Base-by-base conservation (phyloP, 129 eudicot genomes). In the Lonicera japonica region DNA sequence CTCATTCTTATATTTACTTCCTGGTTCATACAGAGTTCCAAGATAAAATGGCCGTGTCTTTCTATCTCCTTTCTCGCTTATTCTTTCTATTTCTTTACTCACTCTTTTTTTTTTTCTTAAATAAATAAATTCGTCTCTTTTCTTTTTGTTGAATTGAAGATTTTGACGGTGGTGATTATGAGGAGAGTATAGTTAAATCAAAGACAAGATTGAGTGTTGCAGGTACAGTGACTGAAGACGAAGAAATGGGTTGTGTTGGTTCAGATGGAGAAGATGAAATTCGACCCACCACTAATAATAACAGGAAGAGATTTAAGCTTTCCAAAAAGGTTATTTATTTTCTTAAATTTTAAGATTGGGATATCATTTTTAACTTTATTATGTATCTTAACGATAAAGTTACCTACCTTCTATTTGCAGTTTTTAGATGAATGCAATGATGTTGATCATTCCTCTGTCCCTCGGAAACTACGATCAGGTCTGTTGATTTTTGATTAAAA, bases 401-500 rank as follows among this genome's bases (percentile, higher is more conserved):
- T n/a, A 29, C 36, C 6, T 2, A 1, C 36, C 6, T 1, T 29
- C 36, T 29, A 29, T 29, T 72, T 76, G 72, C 80, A 87, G 91
- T 69, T 80, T 66, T 61, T 68, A 45, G 58, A 71, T 65, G 80
- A 61, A 9, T 54, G 64, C 54, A 63, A 59, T 73, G 63, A 58
- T 21, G 85, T 74, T 63, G 55, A 74, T 64, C 78, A 65, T 63
- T 72, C 70, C 45, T 54, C 83, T 8, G 80, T 82, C 36, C 85
- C 95, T 23, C 69, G 85, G 53, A 87, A 83, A 76, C 75, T 64
- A 46, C 83, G 95, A 21, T 87, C 95, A 60, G 95, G 95, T 87
- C 11, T 38, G 72, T 59, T 56, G 34, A 7, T 23, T 69, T 34
- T 48, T 11, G 4, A 24, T 50, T n/a, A 34, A 29, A 17, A 29